Evolutionary conservation across 2,329 filamentous ascomycete genomes (phyloP).

Genomic region (Neonectria faginata): DNA sequence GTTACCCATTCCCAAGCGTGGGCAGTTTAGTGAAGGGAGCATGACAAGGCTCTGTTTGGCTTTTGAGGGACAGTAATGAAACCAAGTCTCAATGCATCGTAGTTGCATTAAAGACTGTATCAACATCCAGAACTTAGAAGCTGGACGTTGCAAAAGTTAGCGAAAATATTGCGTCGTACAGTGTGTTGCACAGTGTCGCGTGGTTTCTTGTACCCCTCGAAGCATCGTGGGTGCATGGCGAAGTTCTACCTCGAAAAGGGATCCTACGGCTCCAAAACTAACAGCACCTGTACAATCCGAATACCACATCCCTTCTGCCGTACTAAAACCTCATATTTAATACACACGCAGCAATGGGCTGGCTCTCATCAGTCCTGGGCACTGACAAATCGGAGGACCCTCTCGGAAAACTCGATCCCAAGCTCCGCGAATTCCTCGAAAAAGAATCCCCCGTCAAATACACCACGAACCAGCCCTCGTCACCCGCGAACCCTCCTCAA

Average conservation of each 20-base stretch:
- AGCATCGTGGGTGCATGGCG: slow-evolving; percentile 31
- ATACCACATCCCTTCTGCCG: neutral
- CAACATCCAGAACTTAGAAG: neutral
- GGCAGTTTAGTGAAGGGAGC: neutral
- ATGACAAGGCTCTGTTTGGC: neutral
- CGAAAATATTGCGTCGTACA: neutral
- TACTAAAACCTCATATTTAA: neutral
- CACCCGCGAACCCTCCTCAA: slow-evolving; percentile 23
- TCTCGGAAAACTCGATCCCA: slow-evolving; percentile 81
- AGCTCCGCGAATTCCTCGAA: slow-evolving; percentile 85
- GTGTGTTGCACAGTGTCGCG: slow-evolving; percentile 30
- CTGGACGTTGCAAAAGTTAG: neutral
- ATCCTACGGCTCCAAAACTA: slow-evolving; percentile 18
- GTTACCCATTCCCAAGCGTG: neutral
- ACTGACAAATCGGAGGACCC: slow-evolving; percentile 65
- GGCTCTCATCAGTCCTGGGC: slow-evolving; percentile 66
- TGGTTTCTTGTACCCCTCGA: slow-evolving; percentile 33
- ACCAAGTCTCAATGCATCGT: slow-evolving; percentile 5
- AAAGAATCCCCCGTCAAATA: slow-evolving; percentile 84
- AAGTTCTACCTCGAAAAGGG: slow-evolving; percentile 25
- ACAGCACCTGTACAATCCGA: slow-evolving; percentile 16
- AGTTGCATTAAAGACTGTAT: neutral
- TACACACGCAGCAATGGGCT: slow-evolving; percentile 61
- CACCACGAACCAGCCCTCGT: slow-evolving; percentile 48
- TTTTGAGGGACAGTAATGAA: neutral